A percentile compares a stretch with the other conserved stretches of the same genome.
phyloP scores from a whole-genome alignment of 2,329 filamentous ascomycete genomes.

The Xylaria sp. region DNA sequence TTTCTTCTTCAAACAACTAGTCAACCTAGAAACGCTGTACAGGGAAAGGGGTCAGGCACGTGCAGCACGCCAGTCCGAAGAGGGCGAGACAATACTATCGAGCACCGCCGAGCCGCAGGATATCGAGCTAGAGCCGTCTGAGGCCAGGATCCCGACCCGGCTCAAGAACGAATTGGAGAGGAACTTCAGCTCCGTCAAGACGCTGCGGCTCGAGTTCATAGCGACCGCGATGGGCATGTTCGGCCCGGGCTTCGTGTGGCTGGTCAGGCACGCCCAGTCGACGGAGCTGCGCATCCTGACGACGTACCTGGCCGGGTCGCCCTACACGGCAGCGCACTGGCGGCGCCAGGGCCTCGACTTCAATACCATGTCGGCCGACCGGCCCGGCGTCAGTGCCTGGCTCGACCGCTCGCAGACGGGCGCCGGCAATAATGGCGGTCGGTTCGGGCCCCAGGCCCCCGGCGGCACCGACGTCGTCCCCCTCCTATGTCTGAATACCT shows the following conservation, averaged over 20 bases:
- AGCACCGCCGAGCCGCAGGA: conserved; percentile 23
- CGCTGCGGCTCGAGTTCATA: conserved; percentile 82
- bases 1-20: conserved; percentile 78
- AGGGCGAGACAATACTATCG: too few species aligned
- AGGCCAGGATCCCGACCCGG: conserved; percentile 61
- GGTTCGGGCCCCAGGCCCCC: conserved; percentile 59
- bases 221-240: conserved; percentile 90
- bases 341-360: conserved; percentile 76
- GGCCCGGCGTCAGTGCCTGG: conserved; percentile 51
- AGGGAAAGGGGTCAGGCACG: conserved; percentile 19
- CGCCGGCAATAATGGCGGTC: conserved; percentile 43
- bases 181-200: conserved; percentile 85
- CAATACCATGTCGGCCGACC: conserved; percentile 67
- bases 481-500: conserved; percentile 91
- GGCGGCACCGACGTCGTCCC: conserved; percentile 78
- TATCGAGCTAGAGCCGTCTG: conserved; percentile 28
- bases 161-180: conserved; percentile 71
- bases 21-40: conserved; percentile 36
- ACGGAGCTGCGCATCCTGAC: conserved; percentile 74
- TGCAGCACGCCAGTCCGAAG: neutral
- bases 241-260: conserved; percentile 96
- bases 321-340: conserved; percentile 86
- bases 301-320: conserved; percentile 92
- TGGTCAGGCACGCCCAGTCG: conserved; percentile 70
- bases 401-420: conserved; percentile 54